These are phyloP conservation scores for Fusarium sp. DNA, from an alignment of 2,329 filamentous ascomycete genomes.

Conservation along the genomic window DNA sequence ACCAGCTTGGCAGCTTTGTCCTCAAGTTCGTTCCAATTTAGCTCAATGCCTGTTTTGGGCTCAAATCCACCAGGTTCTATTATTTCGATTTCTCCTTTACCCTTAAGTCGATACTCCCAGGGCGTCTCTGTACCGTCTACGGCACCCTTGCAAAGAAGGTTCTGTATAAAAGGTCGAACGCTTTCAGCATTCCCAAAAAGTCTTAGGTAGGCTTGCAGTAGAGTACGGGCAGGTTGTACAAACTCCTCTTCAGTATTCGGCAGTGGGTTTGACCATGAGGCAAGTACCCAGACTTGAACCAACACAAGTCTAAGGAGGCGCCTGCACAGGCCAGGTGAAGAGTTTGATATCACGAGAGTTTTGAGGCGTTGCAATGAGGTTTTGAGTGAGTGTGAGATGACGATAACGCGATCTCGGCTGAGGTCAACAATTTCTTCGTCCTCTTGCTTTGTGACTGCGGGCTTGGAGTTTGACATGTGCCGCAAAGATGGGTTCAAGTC, in stretches of 20 bases:
- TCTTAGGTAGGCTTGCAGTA: slow-evolving; percentile 68
- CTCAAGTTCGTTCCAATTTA: slow-evolving; percentile 60
- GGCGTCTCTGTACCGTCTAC: slow-evolving; percentile 42
- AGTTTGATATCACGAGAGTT: slow-evolving; percentile 69
- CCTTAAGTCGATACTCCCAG: slow-evolving; percentile 65
- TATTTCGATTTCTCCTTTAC: slow-evolving; percentile 64
- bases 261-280: slow-evolving; percentile 59
- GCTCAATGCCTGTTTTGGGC: slow-evolving; percentile 33
- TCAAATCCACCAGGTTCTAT: slow-evolving; percentile 48
- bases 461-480: neutral
- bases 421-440: slow-evolving; percentile 59
- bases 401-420: slow-evolving; percentile 56
- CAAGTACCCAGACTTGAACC: slow-evolving; percentile 71
- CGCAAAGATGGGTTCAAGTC: slow-evolving; percentile 59
- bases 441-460: slow-evolving; percentile 38
- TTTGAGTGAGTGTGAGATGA: slow-evolving; percentile 60
- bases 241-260: slow-evolving; percentile 52
- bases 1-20: slow-evolving; percentile 61
- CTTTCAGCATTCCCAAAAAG: slow-evolving; percentile 64
- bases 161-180: slow-evolving; percentile 60
- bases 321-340: slow-evolving; percentile 72
- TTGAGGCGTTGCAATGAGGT: slow-evolving; percentile 65
- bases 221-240: slow-evolving; percentile 58
- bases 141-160: slow-evolving; percentile 67
- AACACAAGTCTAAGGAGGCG: slow-evolving; percentile 69